Conservation (phyloP, 495 filamentous ascomycete genomes). For the Aspergillus olivimuriae region DNA sequence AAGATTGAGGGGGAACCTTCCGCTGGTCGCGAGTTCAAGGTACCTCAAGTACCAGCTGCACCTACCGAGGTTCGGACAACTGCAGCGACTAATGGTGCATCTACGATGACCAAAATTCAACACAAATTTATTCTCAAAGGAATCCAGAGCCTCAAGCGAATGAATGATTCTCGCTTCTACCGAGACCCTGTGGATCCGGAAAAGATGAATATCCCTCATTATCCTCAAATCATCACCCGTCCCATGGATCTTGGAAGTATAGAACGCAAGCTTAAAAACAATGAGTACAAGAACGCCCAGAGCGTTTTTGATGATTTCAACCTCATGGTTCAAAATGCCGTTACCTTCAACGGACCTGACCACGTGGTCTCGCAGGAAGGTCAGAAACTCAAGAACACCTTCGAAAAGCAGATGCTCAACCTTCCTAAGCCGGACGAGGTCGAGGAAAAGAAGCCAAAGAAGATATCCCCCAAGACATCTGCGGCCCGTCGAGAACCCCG, state of each 20-base stretch:
- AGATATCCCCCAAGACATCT: slow-evolving; percentile 42
- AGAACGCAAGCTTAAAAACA: slow-evolving; percentile 70
- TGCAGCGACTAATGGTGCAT: slow-evolving; percentile 8
- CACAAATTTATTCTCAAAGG: slow-evolving; percentile 46
- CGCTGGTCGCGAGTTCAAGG: slow-evolving; percentile 27
- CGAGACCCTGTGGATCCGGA: slow-evolving; percentile 65
- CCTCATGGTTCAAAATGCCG: slow-evolving; percentile 67
- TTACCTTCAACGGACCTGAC: slow-evolving; percentile 71
- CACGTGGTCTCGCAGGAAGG: slow-evolving; percentile 65
- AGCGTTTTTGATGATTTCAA: slow-evolving; percentile 65
- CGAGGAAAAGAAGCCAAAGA: slow-evolving; percentile 58
- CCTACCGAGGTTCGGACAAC: slow-evolving; percentile 14
- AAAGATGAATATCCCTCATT: slow-evolving; percentile 62
- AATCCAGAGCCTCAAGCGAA: slow-evolving; percentile 72
- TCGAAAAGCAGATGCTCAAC: slow-evolving; percentile 50
- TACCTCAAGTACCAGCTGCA: slow-evolving; percentile 28
- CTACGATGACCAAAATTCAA: slow-evolving; percentile 48
- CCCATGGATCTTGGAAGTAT: slow-evolving; percentile 82
- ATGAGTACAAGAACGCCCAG: slow-evolving; percentile 56
- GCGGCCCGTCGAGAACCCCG: slow-evolving; percentile 49
- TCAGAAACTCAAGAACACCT: slow-evolving; percentile 53
- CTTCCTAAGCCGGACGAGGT: slow-evolving; percentile 45
- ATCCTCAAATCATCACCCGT: slow-evolving; percentile 60
- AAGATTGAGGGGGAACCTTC: slow-evolving; percentile 49
- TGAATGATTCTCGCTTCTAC: slow-evolving; percentile 68